Percentiles rank a stretch among this genome's conserved stretches.
These are phyloP conservation scores for Pistacia integerrima DNA, from an alignment of 345 rosid species.

Conservation along the genomic window DNA sequence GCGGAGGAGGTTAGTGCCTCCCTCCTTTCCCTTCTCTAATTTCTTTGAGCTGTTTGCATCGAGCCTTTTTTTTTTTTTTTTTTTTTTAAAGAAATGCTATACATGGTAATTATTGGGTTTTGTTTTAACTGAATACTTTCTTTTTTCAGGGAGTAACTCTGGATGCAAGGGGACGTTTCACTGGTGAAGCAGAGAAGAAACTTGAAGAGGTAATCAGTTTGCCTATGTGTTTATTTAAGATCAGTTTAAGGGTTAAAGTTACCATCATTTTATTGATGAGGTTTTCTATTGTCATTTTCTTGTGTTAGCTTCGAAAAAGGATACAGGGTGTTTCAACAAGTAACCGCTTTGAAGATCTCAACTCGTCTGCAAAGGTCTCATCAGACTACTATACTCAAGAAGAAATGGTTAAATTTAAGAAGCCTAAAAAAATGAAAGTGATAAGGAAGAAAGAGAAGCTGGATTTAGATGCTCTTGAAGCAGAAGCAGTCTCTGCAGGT, in stretches of 20 bases:
- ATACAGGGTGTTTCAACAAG: constrained; percentile 59
- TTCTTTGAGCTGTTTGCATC: not conserved
- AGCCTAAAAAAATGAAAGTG: constrained; percentile 89
- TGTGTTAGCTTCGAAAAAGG: constrained; percentile 77
- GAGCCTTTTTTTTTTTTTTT: not conserved
- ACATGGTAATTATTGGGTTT: constrained; percentile 10
- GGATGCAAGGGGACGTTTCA: constrained; percentile 79
- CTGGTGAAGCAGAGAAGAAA: constrained; percentile 94
- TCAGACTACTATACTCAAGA: constrained; percentile 89
- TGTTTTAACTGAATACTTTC: not conserved
- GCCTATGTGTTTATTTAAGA: not conserved
- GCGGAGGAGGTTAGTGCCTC: constrained; percentile 65
- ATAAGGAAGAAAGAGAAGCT: constrained; percentile 85
- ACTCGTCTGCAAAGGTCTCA: constrained; percentile 55
- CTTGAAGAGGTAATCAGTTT: constrained; percentile 71
- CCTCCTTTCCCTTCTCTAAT: not conserved
- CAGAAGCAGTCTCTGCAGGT: constrained; percentile 83
- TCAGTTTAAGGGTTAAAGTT: not conserved
- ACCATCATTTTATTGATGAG: constrained; percentile 3
- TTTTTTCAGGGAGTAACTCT: constrained; percentile 72
- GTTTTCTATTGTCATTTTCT: not conserved
- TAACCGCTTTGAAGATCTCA: constrained; percentile 67
- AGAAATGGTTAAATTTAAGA: constrained; percentile 85
- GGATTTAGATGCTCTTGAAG: constrained; percentile 88
- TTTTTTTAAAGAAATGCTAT: not conserved